phyloP scores from a whole-genome alignment of 108 stramenopile species.

The Nitzschia putrida region DNA sequence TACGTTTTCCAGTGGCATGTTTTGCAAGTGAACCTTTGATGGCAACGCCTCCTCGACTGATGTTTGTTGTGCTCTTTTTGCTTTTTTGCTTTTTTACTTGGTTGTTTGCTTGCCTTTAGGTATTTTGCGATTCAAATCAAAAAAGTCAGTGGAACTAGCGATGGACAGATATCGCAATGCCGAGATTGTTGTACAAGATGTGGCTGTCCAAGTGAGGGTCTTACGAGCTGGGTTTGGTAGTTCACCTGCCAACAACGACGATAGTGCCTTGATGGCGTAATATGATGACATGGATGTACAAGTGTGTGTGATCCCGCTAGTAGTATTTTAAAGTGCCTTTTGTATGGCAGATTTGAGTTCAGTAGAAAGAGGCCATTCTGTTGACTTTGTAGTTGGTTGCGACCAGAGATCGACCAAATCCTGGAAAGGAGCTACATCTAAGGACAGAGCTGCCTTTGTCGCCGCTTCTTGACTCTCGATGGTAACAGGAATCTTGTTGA shows the following conservation, averaged over 20 bases:
- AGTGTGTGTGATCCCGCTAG: too few relatives aligned
- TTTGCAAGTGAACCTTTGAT: background rate
- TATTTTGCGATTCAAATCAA: conserved; percentile 63
- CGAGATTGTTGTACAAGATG: conserved; percentile 87
- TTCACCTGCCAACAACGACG: background rate
- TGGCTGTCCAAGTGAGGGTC: conserved; percentile 72
- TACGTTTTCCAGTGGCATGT: conserved; percentile 12
- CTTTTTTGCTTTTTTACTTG: conserved; percentile 5
- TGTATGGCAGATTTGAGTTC: background rate
- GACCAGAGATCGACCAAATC: conserved; percentile 55
- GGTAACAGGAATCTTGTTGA: conserved; percentile 18
- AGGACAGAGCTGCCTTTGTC: conserved; percentile 10
- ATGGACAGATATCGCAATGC: conserved; percentile 54
- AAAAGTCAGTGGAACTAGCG: conserved; percentile 64
- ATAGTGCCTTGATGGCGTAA: background rate
- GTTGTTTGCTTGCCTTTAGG: conserved; percentile 26
- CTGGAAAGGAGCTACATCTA: conserved; percentile 4
- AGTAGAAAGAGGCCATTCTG: conserved; percentile 19
- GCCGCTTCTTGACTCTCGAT: conserved; percentile 21
- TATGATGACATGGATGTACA: too few relatives aligned
- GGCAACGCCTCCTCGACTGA: background rate
- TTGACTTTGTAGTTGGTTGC: conserved; percentile 2
- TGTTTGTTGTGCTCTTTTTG: background rate
- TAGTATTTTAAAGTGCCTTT: too few relatives aligned
- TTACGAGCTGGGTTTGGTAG: conserved; percentile 47